Evolutionary conservation across 306 rosid genomes (phyloP), one percentile per base, ranked within the genome.

Genomic region (Gillenia trifoliata): DNA sequence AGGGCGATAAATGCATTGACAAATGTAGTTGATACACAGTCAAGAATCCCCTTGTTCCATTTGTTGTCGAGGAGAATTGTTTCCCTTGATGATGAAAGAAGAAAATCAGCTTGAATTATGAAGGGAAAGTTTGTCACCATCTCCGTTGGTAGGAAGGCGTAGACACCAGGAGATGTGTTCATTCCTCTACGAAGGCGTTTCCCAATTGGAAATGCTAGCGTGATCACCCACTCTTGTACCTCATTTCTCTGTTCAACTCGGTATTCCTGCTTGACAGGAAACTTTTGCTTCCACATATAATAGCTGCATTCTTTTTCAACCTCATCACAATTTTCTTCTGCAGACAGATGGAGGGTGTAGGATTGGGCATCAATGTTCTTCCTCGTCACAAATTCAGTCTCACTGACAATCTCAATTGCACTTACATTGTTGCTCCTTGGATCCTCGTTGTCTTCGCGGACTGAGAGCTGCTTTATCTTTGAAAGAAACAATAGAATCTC

Each of bases 1-100:
- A 89, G 80, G 0, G 92, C 79, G 41, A 57, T 74, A 47, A 91
- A 87, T 64, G 94, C 97, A 75, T 83, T 78, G 73, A 85, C 66
- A 77, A 91, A 91, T 26, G 97, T 87, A 2, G 64, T 17, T 28
- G 94, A 86, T 75, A 91, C 81, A 9, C 88, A 85, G 8, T 81
- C 78, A n/a, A 91, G 92, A 76, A 91, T 89, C 38, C 93, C 97
- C 77, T 83, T 82, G 65, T 91, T 91, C 97, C 94, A 91, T 72
- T 82, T 87, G 77, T 83, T 73, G 76, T 85, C 97, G 40, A 83
- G 71, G 61, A 85, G 88, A 78, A 91, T 87, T 8, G 89, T 75
- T 68, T 91, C 97, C 75, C 97, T 83, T 26, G 97, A 91, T 45
- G 97, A 89, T 49, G 92, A 85, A 12, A 91, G 72, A 3, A 91